Evolutionary conservation across 345 rosid genomes (phyloP).

Genomic region (Citrus hindsii): DNA sequence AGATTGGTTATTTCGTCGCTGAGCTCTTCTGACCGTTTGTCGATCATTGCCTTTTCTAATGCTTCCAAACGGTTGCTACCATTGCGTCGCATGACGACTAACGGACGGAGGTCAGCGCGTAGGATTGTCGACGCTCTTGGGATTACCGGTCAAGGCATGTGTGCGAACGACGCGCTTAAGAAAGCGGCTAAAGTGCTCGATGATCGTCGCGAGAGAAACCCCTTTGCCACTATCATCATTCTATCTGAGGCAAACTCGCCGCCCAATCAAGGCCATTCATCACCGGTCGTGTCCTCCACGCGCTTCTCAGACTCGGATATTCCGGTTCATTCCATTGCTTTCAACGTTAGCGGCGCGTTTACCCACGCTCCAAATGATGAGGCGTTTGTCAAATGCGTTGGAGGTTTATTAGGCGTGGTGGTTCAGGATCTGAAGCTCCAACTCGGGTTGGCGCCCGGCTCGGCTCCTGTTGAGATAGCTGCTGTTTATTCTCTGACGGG

Average conservation of each 20-base stretch:
- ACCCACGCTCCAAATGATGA: constrained; percentile 38
- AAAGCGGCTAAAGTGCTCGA: constrained; percentile 85
- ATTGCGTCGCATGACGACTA: constrained; percentile 62
- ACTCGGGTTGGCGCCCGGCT: constrained; percentile 59
- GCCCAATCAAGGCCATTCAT: constrained; percentile 24
- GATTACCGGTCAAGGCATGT: constrained; percentile 53
- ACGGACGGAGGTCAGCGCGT: constrained; percentile 67
- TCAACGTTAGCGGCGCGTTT: constrained; percentile 30
- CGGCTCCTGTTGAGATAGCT: constrained; percentile 58
- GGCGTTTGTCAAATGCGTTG: constrained; percentile 37
- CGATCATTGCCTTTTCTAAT: constrained; percentile 74
- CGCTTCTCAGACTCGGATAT: constrained; percentile 48
- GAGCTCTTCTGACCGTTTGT: constrained; percentile 61
- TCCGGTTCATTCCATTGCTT: constrained; percentile 58
- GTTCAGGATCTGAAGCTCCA: constrained; percentile 66
- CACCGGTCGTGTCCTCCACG: constrained; percentile 45
- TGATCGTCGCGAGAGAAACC: constrained; percentile 80
- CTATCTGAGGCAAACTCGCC: constrained; percentile 36
- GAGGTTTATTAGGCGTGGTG: constrained; percentile 43
- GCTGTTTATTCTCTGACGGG: constrained; percentile 55
- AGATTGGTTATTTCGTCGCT: constrained; percentile 54
- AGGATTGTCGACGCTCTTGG: constrained; percentile 60
- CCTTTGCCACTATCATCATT: constrained; percentile 50
- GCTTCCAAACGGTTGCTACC: constrained; percentile 67
- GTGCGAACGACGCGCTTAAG: constrained; percentile 68